Evolutionary conservation across 345 rosid genomes (phyloP).

Genomic region (Eucalyptus erythrocorys): DNA sequence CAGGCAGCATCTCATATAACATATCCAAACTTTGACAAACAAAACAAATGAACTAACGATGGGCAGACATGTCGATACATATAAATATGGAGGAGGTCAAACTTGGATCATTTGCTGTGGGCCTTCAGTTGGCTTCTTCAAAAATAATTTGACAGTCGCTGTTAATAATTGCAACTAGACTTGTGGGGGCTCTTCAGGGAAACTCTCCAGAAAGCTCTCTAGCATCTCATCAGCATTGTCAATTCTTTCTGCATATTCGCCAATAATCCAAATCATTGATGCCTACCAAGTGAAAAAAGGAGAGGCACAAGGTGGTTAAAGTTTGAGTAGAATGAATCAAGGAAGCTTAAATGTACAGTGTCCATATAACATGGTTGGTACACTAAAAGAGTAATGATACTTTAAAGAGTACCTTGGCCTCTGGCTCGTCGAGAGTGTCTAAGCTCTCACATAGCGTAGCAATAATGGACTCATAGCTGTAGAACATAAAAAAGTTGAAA

Average conservation of each 20-base stretch:
- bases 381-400: background rate
- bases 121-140: slow-evolving; percentile 99
- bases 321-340: background rate
- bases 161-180: slow-evolving; percentile 96
- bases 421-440: slow-evolving; percentile 94
- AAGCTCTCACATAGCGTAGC: slow-evolving; percentile 98
- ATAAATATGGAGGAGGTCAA: background rate
- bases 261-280: slow-evolving; percentile 99
- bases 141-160: slow-evolving; percentile 98
- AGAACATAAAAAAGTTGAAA: background rate
- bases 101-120: slow-evolving; percentile 99
- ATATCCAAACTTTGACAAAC: background rate
- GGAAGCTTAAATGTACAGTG: background rate
- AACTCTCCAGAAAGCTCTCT: slow-evolving; percentile 97
- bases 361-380: background rate
- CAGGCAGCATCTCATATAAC: background rate
- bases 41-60: background rate
- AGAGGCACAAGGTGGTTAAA: background rate
- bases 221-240: slow-evolving; percentile 99
- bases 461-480: slow-evolving; percentile 92
- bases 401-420: slow-evolving; percentile 58
- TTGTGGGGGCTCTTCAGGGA: slow-evolving; percentile 99
- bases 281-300: slow-evolving; percentile 34
- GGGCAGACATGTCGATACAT: background rate
- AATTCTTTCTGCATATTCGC: slow-evolving; percentile 99